Percentiles rank a stretch among this genome's conserved stretches.
These are phyloP conservation scores for Agaricus sinodeliciosus DNA, from an alignment of 768 basidiomycete genomes.

Conservation along the genomic window DNA sequence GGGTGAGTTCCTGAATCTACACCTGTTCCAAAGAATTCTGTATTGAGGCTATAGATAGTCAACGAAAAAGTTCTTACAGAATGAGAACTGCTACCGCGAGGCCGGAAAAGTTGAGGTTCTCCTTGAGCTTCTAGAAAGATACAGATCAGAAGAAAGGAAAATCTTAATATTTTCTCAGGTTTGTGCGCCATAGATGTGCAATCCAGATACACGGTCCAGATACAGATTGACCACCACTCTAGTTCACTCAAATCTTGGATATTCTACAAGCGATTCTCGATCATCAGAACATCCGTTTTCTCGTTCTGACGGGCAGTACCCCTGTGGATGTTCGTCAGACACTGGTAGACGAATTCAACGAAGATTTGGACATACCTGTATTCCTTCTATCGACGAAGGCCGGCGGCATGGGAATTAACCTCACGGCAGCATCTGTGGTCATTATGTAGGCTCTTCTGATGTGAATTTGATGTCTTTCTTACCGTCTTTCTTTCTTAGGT, in stretches of 20 bases:
- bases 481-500: slow-evolving; percentile 36
- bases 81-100: slow-evolving; percentile 70
- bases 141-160: slow-evolving; percentile 64
- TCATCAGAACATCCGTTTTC: slow-evolving; percentile 63
- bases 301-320: slow-evolving; percentile 87
- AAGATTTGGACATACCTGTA: slow-evolving; percentile 78
- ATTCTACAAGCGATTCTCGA: slow-evolving; percentile 83
- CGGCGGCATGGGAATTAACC: slow-evolving; percentile 93
- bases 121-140: slow-evolving; percentile 62
- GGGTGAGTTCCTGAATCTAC: slow-evolving; percentile 41
- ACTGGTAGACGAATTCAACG: slow-evolving; percentile 92
- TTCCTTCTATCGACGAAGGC: slow-evolving; percentile 92
- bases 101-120: slow-evolving; percentile 84
- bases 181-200: slow-evolving; percentile 14
- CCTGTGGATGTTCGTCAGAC: slow-evolving; percentile 91
- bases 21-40: not conserved
- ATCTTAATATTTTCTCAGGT: slow-evolving; percentile 95
- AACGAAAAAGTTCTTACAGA: slow-evolving; percentile 67
- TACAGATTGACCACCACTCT: not conserved
- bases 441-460: slow-evolving; percentile 56
- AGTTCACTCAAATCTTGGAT: slow-evolving; percentile 97
- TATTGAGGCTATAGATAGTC: slow-evolving; percentile 33
- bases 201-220: not conserved
- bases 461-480: not conserved
- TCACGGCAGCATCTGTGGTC: slow-evolving; percentile 93